Conservation (phyloP, 1,284 basidiomycete species). For the Sparassis latifolia region DNA sequence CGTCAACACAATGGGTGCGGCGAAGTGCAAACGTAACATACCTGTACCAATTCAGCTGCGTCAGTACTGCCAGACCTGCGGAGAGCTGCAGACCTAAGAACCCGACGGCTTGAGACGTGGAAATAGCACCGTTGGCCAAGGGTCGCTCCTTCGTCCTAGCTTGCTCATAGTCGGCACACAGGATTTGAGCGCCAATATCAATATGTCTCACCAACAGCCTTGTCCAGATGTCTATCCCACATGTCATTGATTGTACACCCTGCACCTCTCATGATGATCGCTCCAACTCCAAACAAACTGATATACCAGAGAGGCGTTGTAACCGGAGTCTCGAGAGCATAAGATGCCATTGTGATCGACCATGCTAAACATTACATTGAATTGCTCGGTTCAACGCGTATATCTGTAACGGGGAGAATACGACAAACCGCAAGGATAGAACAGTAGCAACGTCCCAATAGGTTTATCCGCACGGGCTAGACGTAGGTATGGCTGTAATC, state of each 20-base stretch:
- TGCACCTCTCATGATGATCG: slow-evolving; percentile 94
- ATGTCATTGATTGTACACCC: slow-evolving; percentile 99
- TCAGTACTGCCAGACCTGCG: slow-evolving; percentile 82
- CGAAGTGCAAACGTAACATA: slow-evolving; percentile 26
- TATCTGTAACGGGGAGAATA: neutral
- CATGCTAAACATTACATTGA: slow-evolving; percentile 54
- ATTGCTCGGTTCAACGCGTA: neutral
- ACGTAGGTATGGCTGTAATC: slow-evolving; percentile 73
- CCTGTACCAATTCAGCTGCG: slow-evolving; percentile 96
- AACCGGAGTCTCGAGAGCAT: slow-evolving; percentile 61
- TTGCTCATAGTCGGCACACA: slow-evolving; percentile 38
- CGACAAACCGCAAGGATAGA: slow-evolving; percentile 85
- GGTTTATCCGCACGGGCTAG: slow-evolving; percentile 92
- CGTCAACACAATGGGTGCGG: neutral
- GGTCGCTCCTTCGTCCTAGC: slow-evolving; percentile 63
- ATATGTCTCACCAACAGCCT: slow-evolving; percentile 77
- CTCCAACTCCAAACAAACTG: slow-evolving; percentile 83
- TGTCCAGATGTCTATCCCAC: slow-evolving; percentile 94
- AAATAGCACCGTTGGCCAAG: slow-evolving; percentile 81
- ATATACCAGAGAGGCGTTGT: slow-evolving; percentile 71
- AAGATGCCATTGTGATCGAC: slow-evolving; percentile 93
- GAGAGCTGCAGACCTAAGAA: slow-evolving; percentile 86
- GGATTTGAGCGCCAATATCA: neutral
- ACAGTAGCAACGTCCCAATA: slow-evolving; percentile 87
- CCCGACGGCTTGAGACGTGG: slow-evolving; percentile 66